phyloP scores from a whole-genome alignment of 371 early-diverging fungal genomes.

The Batkoa obscura region DNA sequence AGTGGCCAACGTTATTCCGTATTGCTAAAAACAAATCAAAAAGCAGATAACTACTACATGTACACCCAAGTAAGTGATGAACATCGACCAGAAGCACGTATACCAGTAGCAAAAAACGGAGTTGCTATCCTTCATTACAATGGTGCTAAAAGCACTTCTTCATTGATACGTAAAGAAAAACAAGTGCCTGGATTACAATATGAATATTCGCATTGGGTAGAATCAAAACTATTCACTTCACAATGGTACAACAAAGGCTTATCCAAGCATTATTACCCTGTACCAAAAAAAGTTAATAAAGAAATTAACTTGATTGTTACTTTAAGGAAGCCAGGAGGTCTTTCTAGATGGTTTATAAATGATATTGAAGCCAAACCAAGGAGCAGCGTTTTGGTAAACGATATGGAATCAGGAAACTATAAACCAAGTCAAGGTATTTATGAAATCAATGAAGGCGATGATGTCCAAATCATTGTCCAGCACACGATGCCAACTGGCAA shows the following conservation, averaged over 20 bases:
- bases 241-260: neutral
- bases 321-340: too few species aligned
- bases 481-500: neutral
- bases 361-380: neutral
- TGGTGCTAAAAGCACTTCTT: neutral
- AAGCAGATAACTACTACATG: neutral
- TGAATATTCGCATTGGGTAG: neutral
- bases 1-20: neutral
- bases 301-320: too few species aligned
- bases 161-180: too few species aligned
- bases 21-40: neutral
- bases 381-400: too few species aligned
- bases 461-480: neutral
- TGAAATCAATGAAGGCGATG: neutral
- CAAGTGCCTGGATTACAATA: too few species aligned
- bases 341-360: neutral
- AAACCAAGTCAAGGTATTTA: neutral
- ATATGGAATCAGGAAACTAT: too few species aligned
- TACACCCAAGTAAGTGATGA: too few species aligned
- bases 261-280: too few species aligned
- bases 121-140: neutral
- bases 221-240: neutral
- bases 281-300: too few species aligned
- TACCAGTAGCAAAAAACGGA: too few species aligned
- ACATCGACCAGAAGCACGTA: too few species aligned